phyloP scores from a whole-genome alignment of 2,329 filamentous ascomycete species.

The Ascochyta clinopodiicola region DNA sequence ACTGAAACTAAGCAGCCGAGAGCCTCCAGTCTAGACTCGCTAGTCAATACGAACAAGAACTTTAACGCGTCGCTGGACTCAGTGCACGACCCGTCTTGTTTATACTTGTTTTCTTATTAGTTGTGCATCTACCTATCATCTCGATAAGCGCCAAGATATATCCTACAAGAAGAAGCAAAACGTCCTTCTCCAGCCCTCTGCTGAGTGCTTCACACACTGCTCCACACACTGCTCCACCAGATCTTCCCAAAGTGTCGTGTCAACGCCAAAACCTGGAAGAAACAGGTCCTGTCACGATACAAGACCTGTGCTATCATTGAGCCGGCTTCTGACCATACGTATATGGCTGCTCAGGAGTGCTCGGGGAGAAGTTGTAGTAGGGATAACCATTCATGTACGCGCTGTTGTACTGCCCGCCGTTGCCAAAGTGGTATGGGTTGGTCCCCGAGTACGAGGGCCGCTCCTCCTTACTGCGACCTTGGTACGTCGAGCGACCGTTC shows the following conservation, averaged over 20 bases:
- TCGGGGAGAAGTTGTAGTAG: constrained; percentile 20
- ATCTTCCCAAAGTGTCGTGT: not conserved
- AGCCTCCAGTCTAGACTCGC: not conserved
- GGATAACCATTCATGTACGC: constrained; percentile 29
- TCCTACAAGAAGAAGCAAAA: not conserved
- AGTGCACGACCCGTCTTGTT: not conserved
- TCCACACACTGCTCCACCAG: not conserved
- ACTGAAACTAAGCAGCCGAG: not conserved
- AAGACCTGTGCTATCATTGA: not conserved
- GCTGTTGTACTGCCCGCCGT: constrained; percentile 22
- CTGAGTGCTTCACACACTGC: no score
- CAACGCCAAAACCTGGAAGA: no score
- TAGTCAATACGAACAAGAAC: not conserved
- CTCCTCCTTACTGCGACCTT: constrained; percentile 33
- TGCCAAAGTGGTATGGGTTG: constrained; percentile 31
- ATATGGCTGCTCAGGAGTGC: constrained; percentile 28
- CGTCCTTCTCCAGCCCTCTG: not conserved
- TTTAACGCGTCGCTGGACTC: not conserved
- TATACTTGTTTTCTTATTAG: not conserved
- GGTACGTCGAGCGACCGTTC: constrained; percentile 19
- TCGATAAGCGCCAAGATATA: not conserved
- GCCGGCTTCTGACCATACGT: constrained; percentile 20
- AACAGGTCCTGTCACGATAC: not conserved
- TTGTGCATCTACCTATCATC: not conserved
- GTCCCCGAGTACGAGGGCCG: constrained; percentile 24